phyloP scores from a whole-genome alignment of 495 filamentous ascomycete genomes.

The Tuber magnatum region DNA sequence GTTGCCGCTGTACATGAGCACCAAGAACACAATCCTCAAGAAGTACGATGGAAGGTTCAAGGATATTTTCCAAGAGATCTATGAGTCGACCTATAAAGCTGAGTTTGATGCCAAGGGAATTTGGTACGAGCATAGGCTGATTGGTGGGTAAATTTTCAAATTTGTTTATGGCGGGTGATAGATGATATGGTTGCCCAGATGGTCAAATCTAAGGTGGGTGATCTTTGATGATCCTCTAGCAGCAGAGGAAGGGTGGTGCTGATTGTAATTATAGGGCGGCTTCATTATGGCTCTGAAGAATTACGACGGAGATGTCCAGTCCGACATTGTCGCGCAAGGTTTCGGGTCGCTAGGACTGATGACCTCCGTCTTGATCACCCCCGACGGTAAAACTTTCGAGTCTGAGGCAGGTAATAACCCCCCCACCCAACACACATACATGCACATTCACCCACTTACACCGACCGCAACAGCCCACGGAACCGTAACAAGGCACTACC shows the following conservation, averaged over 20 bases:
- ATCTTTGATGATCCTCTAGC: background rate
- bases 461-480: constrained; percentile 59
- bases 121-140: constrained; percentile 96
- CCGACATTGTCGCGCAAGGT: constrained; percentile 94
- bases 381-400: constrained; percentile 90
- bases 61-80: constrained; percentile 98
- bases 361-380: constrained; percentile 94
- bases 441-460: background rate
- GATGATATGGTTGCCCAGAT: constrained; percentile 99
- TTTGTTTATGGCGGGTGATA: constrained; percentile 46
- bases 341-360: constrained; percentile 97
- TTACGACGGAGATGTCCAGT: constrained; percentile 98
- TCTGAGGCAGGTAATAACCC: constrained; percentile 59
- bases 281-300: constrained; percentile 98
- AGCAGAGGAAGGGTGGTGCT: background rate
- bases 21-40: constrained; percentile 99
- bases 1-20: constrained; percentile 94
- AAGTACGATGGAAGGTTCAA: constrained; percentile 97
- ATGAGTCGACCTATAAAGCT: constrained; percentile 75
- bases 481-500: constrained; percentile 96
- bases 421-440: background rate
- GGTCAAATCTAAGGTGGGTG: constrained; percentile 68
- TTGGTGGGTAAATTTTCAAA: background rate
- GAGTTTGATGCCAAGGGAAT: constrained; percentile 84
- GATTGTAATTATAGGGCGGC: constrained; percentile 49